phyloP scores from a whole-genome alignment of 2,329 filamentous ascomycete species.

The Colletotrichum orbiculare region DNA sequence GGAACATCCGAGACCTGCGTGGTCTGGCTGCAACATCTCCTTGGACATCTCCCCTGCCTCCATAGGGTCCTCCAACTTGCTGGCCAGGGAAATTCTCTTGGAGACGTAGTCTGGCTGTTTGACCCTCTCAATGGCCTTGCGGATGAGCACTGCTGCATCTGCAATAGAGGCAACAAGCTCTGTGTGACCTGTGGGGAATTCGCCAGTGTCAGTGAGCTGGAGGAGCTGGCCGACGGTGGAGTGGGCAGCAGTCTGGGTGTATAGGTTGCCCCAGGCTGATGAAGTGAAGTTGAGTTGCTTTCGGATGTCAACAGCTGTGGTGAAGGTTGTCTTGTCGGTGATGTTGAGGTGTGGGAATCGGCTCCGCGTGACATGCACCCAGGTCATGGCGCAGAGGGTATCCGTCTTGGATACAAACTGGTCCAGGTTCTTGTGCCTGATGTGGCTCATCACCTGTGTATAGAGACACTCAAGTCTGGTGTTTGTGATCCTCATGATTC shows the following conservation, averaged over 20 bases:
- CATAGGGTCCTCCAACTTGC: constrained; percentile 4
- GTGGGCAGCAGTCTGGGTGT: constrained; percentile 16
- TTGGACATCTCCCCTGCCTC: constrained; percentile 13
- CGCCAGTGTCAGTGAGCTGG: background rate
- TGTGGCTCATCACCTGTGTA: background rate
- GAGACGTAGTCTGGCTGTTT: constrained; percentile 13
- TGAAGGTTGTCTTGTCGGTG: constrained; percentile 14
- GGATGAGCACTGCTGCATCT: constrained; percentile 18
- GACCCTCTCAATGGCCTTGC: constrained; percentile 8
- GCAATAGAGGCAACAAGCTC: background rate
- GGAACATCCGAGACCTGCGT: constrained; percentile 19
- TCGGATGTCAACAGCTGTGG: constrained; percentile 12
- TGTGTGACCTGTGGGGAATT: background rate
- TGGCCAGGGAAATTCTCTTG: constrained; percentile 16
- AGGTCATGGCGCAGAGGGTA: constrained; percentile 17
- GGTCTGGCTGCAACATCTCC: constrained; percentile 6
- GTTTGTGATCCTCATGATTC: background rate
- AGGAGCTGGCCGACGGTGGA: background rate
- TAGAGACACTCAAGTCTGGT: background rate
- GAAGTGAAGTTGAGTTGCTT: background rate
- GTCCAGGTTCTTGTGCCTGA: background rate
- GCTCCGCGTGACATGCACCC: constrained; percentile 21
- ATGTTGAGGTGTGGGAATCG: constrained; percentile 6
- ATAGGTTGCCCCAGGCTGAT: constrained; percentile 20
- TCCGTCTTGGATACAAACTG: constrained; percentile 17